Percentiles rank a stretch among this genome's conserved stretches.
These are phyloP conservation scores for Jatropha podagrica DNA, from an alignment of 441 rosid species.

Conservation along the genomic window DNA sequence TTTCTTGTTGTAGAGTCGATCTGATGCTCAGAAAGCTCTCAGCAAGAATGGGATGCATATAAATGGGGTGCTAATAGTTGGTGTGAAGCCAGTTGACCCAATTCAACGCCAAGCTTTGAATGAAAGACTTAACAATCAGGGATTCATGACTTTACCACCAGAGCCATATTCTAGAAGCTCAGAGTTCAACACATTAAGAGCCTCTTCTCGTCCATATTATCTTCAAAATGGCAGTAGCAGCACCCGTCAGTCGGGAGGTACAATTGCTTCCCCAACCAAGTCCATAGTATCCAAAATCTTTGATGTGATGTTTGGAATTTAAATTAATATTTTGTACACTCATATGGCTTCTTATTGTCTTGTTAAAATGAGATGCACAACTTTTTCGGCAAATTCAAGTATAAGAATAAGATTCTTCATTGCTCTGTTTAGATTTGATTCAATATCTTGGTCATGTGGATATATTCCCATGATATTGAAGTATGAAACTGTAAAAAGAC, in stretches of 20 bases:
- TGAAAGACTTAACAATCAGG: conserved; percentile 71
- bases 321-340: conserved; percentile 14
- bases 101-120: conserved; percentile 71
- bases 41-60: conserved; percentile 85
- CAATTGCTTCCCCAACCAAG: conserved; percentile 81
- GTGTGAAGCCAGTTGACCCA: conserved; percentile 89
- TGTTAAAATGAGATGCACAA: not conserved
- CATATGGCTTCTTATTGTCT: not conserved
- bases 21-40: conserved; percentile 90
- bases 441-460: not conserved
- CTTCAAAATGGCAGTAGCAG: conserved; percentile 62
- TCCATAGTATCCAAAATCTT: conserved; percentile 75
- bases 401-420: conserved; percentile 8
- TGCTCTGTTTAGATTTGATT: not conserved
- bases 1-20: conserved; percentile 56
- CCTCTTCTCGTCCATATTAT: conserved; percentile 53
- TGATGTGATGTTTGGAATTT: conserved; percentile 82
- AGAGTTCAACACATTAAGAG: conserved; percentile 39
- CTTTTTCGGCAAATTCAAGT: conserved; percentile 16
- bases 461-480: conserved; percentile 5
- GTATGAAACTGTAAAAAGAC: not conserved
- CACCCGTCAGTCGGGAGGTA: conserved; percentile 56
- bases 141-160: conserved; percentile 80
- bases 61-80: conserved; percentile 70
- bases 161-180: conserved; percentile 49